These are phyloP conservation scores for Ambrosiella xylebori DNA, from an alignment of 2,329 filamentous ascomycete genomes.

Conservation along the genomic window DNA sequence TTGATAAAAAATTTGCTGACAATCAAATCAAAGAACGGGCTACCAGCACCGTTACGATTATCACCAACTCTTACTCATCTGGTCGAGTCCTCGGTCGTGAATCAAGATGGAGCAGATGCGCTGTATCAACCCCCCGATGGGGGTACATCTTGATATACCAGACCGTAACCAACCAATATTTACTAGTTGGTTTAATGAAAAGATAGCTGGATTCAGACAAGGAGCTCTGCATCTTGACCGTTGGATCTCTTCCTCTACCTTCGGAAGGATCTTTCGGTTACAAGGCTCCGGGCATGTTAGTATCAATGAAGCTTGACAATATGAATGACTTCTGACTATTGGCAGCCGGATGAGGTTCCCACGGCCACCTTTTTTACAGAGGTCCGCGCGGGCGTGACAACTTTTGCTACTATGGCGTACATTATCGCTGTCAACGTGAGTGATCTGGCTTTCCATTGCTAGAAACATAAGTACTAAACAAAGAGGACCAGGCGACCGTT, in stretches of 20 bases:
- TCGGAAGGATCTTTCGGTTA: slow-evolving; percentile 45
- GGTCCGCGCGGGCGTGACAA: slow-evolving; percentile 62
- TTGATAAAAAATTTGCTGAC: no score
- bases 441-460: not conserved
- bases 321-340: not conserved
- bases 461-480: not conserved
- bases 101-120: slow-evolving; percentile 12
- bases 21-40: no score
- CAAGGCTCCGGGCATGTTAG: slow-evolving; percentile 48
- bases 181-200: slow-evolving; percentile 7
- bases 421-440: slow-evolving; percentile 58
- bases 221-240: slow-evolving; percentile 15
- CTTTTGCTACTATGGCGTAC: slow-evolving; percentile 69
- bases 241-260: slow-evolving; percentile 21
- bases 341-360: slow-evolving; percentile 47
- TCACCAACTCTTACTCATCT: not conserved
- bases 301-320: slow-evolving; percentile 4
- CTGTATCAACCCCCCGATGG: slow-evolving; percentile 8
- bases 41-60: no score
- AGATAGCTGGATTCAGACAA: slow-evolving; percentile 4
- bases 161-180: slow-evolving; percentile 7
- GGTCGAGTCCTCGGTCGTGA: not conserved
- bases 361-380: slow-evolving; percentile 59
- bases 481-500: slow-evolving; percentile 42
- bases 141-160: not conserved